These are phyloP conservation scores for Clarireedia sp. DNA, from an alignment of 2,329 filamentous ascomycete genomes.

Conservation along the genomic window DNA sequence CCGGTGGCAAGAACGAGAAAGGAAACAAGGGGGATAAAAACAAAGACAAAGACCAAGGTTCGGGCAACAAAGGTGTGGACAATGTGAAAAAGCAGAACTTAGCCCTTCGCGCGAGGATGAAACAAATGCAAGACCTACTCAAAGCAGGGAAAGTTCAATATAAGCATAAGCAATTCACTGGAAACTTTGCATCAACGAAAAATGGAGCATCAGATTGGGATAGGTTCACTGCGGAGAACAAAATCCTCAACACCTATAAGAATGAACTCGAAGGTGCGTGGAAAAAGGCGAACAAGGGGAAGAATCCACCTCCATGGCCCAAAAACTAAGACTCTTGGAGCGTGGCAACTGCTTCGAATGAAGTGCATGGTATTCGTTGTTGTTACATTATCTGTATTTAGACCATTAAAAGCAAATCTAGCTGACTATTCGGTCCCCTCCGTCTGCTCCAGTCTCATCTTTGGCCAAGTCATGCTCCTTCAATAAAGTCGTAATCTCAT, in stretches of 20 bases:
- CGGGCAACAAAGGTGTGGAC: neutral
- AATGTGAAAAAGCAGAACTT: neutral
- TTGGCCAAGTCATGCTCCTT: slow-evolving; percentile 96
- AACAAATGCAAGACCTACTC: neutral
- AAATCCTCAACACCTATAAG: neutral
- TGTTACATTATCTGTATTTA: slow-evolving; percentile 22
- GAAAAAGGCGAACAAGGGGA: neutral
- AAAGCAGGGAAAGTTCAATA: neutral
- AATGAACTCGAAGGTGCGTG: neutral
- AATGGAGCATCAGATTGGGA: neutral
- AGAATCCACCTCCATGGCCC: neutral
- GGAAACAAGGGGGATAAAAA: neutral
- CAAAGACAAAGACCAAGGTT: neutral
- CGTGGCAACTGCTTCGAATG: neutral
- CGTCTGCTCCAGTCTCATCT: slow-evolving; percentile 45
- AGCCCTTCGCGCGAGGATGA: neutral
- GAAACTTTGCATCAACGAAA: neutral
- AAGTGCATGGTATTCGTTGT: slow-evolving; percentile 15
- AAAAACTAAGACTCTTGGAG: neutral
- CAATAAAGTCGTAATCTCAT: slow-evolving; percentile 88
- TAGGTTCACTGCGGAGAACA: neutral
- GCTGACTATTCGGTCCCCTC: slow-evolving; percentile 27
- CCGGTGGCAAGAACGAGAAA: neutral
- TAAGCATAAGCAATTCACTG: neutral
- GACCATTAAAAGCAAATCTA: slow-evolving; percentile 17